Conservation (phyloP, 257 asterid species). For the Solanum paucissectum region DNA sequence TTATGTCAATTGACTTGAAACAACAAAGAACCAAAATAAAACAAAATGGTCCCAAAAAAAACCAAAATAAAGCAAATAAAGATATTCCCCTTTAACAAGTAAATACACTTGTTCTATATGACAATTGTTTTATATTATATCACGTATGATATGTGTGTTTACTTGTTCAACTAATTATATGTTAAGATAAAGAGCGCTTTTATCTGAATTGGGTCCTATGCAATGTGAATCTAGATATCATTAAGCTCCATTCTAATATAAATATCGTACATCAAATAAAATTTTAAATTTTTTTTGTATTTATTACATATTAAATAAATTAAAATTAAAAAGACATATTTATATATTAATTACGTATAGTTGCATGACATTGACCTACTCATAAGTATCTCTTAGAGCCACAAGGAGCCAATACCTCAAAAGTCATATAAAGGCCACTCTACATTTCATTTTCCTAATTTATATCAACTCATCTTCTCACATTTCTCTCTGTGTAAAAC, state of each 20-base stretch:
- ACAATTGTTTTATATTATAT: too few relatives aligned
- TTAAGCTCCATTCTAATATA: too few relatives aligned
- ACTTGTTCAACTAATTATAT: too few relatives aligned
- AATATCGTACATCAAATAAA: too few relatives aligned
- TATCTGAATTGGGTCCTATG: too few relatives aligned
- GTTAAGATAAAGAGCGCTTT: too few relatives aligned
- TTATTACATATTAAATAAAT: too few relatives aligned
- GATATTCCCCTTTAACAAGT: neutral
- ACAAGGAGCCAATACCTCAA: neutral
- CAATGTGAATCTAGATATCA: too few relatives aligned
- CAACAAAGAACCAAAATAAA: neutral
- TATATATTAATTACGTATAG: rapidly evolving
- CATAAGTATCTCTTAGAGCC: neutral
- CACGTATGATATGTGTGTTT: too few relatives aligned
- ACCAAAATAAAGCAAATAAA: neutral
- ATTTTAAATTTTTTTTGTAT: too few relatives aligned
- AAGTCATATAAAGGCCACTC: neutral
- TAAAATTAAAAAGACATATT: rapidly evolving
- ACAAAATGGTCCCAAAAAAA: neutral
- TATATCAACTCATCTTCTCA: constrained; percentile 7
- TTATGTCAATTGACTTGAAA: neutral
- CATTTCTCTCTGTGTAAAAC: constrained; percentile 13
- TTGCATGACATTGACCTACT: neutral
- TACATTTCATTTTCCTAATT: constrained; percentile 1
- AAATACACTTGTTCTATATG: too few relatives aligned